Conservation (phyloP, 1,139 yeast genomes). For the Blastobotrys petasosporus region DNA sequence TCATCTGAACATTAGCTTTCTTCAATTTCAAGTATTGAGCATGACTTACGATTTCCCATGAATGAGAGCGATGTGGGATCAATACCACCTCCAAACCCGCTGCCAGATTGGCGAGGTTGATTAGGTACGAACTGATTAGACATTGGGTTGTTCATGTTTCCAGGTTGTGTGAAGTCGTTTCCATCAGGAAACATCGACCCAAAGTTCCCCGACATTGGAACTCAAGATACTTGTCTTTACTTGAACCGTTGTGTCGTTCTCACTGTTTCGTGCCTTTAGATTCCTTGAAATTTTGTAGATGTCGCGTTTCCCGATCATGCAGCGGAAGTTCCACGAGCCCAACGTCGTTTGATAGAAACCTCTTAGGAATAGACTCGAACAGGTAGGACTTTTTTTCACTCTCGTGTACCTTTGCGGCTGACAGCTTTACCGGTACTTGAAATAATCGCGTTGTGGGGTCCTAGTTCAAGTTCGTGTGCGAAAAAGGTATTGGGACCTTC, state of each 20-base stretch:
- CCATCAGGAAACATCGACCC: slow-evolving; percentile 12
- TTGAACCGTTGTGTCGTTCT: too few relatives aligned
- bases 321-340: neutral
- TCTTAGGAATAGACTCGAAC: too few relatives aligned
- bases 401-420: too few relatives aligned
- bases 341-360: too few relatives aligned
- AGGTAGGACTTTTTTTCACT: neutral
- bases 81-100: slow-evolving; percentile 3
- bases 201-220: slow-evolving; percentile 4
- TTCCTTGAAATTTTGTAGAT: neutral
- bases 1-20: neutral
- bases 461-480: too few relatives aligned
- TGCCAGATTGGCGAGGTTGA: neutral
- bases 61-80: slow-evolving; percentile 12
- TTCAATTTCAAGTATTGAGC: too few relatives aligned
- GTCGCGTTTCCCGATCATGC: neutral
- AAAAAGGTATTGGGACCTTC: too few relatives aligned
- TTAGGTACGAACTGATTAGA: slow-evolving; percentile 5
- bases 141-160: slow-evolving; percentile 2
- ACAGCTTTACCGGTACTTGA: too few relatives aligned
- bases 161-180: slow-evolving; percentile 1
- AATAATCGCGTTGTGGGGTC: too few relatives aligned
- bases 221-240: too few relatives aligned
- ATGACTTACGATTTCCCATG: slow-evolving; percentile 10
- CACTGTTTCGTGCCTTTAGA: too few relatives aligned